These are phyloP conservation scores for Lolium perenne DNA, from an alignment of 176 grass and related monocot genomes.

Conservation along the genomic window DNA sequence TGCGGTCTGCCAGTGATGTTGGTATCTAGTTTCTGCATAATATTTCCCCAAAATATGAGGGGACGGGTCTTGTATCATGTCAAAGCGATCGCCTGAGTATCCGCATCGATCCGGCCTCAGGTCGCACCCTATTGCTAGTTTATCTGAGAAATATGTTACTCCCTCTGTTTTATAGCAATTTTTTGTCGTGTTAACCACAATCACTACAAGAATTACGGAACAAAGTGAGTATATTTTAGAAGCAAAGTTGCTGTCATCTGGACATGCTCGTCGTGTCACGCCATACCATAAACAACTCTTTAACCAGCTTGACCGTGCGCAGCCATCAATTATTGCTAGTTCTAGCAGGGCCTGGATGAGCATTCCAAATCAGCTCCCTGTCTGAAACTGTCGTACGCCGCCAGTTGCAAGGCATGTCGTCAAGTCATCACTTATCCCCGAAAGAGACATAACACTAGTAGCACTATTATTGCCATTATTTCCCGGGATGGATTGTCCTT, in stretches of 20 bases:
- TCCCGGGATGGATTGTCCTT: too few species aligned
- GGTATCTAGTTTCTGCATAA: background rate
- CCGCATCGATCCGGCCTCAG: too few species aligned
- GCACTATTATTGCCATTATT: too few species aligned
- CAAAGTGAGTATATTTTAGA: too few species aligned
- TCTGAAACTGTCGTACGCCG: background rate
- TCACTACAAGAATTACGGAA: too few species aligned
- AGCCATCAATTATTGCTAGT: background rate
- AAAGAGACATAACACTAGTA: background rate
- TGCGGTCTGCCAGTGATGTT: background rate
- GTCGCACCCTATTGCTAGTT: background rate
- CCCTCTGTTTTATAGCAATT: too few species aligned
- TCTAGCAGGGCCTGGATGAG: background rate
- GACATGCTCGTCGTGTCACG: background rate
- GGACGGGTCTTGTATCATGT: background rate
- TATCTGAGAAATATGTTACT: too few species aligned
- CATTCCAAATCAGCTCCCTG: background rate
- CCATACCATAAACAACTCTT: background rate
- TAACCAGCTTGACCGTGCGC: background rate
- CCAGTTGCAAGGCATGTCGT: background rate
- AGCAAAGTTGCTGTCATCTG: background rate
- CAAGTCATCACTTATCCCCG: background rate
- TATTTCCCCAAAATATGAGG: background rate
- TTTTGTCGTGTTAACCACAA: too few species aligned
- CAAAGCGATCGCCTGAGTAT: background rate